A percentile compares a stretch with the other conserved stretches of the same genome.
These are phyloP conservation scores for Pinus taeda DNA, from an alignment of 75 land plant genomes.

Conservation along the genomic window DNA sequence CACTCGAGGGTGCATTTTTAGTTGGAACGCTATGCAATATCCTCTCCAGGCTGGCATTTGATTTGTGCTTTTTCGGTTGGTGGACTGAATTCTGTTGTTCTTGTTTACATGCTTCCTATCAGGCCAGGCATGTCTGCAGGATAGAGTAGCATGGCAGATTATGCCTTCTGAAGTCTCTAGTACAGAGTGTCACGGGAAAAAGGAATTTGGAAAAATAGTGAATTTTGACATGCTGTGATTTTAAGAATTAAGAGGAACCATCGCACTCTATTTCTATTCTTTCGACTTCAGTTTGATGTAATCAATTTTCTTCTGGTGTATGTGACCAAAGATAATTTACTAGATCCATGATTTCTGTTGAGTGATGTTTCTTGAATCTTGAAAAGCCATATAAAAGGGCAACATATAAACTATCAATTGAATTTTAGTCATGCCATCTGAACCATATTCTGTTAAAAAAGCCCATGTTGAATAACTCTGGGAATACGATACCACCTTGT, in stretches of 20 bases:
- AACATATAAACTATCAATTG: too few species aligned
- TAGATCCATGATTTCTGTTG: too few species aligned
- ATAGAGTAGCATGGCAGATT: too few species aligned
- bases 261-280: neutral
- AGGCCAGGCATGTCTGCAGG: neutral
- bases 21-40: neutral
- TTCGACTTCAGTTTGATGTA: neutral
- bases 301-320: neutral
- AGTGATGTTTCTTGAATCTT: too few species aligned
- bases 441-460: too few species aligned
- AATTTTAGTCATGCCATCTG: too few species aligned
- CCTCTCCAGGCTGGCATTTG: neutral
- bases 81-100: conserved; percentile 2
- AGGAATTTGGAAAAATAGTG: neutral
- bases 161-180: too few species aligned
- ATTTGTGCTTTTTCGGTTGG: neutral
- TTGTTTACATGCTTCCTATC: neutral
- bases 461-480: too few species aligned
- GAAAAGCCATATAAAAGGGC: too few species aligned
- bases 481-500: too few species aligned
- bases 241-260: conserved; percentile 4
- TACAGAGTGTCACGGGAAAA: neutral
- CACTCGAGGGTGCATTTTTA: neutral
- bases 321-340: too few species aligned
- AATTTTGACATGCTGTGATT: neutral